phyloP scores from a whole-genome alignment of 176 grass and related monocot genomes.

The Dactylis glomerata region DNA sequence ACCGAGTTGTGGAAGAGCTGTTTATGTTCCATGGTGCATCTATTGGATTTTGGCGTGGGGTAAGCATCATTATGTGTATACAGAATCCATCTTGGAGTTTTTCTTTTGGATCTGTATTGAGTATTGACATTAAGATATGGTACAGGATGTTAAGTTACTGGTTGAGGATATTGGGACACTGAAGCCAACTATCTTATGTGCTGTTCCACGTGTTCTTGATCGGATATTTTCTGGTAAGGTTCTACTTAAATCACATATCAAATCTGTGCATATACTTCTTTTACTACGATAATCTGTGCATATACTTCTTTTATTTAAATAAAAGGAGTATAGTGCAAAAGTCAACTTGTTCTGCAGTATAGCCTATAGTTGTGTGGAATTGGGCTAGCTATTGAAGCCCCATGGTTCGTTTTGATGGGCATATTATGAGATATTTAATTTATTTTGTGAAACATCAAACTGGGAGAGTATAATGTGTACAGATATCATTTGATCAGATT shows the following conservation, averaged over 20 bases:
- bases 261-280: background rate
- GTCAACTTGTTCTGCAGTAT: background rate
- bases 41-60: constrained; percentile 99
- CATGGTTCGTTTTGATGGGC: background rate
- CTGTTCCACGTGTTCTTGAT: constrained; percentile 96
- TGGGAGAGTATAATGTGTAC: background rate
- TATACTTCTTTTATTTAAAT: background rate
- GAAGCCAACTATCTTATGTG: constrained; percentile 91
- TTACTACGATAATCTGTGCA: background rate
- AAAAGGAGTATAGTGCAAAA: background rate
- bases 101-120: constrained; percentile 3
- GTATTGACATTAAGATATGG: constrained; percentile 30
- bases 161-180: constrained; percentile 86
- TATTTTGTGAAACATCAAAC: background rate
- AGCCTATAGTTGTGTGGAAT: background rate
- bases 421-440: constrained; percentile 1
- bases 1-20: constrained; percentile 89
- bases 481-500: background rate
- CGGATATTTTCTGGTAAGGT: constrained; percentile 89
- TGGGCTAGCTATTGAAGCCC: background rate
- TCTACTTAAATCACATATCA: constrained; percentile 6
- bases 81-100: constrained; percentile 22
- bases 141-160: constrained; percentile 86
- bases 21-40: constrained; percentile 91
- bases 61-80: constrained; percentile 37